Conservation (phyloP, 768 basidiomycete species). For the Daedaleopsis sinensis region DNA sequence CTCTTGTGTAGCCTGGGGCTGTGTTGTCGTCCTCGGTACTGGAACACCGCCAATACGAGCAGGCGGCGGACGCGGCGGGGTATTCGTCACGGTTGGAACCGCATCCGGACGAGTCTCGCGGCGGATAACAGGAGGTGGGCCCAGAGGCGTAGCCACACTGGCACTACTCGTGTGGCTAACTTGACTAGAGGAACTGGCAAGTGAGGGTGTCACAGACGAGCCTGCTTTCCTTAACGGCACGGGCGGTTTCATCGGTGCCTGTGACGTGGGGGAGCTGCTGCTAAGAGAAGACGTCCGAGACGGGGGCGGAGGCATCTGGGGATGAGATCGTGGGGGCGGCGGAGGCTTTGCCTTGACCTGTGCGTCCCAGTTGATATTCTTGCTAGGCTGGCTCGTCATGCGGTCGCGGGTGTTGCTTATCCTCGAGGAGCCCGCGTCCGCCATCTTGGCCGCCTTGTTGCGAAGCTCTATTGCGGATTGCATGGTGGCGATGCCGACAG, state of each 20-base stretch:
- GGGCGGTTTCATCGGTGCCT: constrained; percentile 2
- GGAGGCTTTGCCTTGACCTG: constrained; percentile 49
- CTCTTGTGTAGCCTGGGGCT: not conserved
- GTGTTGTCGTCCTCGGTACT: constrained; percentile 9
- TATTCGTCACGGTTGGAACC: not conserved
- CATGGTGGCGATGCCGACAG: not conserved
- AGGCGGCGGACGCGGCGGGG: constrained; percentile 4
- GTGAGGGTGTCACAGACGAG: not conserved
- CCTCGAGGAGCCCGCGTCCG: constrained; percentile 55
- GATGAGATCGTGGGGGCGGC: constrained; percentile 38
- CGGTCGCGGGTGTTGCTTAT: constrained; percentile 59
- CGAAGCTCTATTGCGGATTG: constrained; percentile 50
- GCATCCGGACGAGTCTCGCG: constrained; percentile 15
- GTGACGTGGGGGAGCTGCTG: not conserved
- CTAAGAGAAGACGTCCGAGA: constrained; percentile 11
- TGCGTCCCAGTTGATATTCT: constrained; percentile 68
- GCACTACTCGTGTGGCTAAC: constrained; percentile 2
- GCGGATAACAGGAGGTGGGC: constrained; percentile 16
- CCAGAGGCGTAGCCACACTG: not conserved
- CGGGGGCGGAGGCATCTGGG: constrained; percentile 6
- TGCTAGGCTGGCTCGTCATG: constrained; percentile 56
- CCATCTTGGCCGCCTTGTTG: constrained; percentile 63
- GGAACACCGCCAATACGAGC: not conserved
- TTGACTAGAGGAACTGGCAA: not conserved
- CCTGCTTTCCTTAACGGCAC: not conserved